Percentiles rank a stretch among this genome's conserved stretches.
Conservation (phyloP, 2,329 filamentous ascomycete species). For the Xylariaceae sp. region DNA sequence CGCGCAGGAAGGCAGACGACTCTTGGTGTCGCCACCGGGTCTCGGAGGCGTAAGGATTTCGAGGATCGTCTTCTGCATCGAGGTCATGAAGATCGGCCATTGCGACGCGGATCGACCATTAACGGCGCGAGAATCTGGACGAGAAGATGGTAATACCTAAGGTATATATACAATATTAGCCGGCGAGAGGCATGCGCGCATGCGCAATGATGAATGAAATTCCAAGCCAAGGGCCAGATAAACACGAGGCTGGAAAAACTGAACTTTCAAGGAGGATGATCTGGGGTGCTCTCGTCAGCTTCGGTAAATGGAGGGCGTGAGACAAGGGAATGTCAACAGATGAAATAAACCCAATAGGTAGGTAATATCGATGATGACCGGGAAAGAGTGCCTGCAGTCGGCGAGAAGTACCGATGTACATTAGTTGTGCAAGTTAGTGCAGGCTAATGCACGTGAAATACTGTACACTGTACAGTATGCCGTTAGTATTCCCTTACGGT, state of each 20-base stretch:
- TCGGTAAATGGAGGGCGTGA: neutral
- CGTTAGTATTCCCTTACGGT: too few species aligned
- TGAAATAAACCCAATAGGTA: neutral
- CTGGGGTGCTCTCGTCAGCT: neutral
- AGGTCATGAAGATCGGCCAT: conserved; percentile 28
- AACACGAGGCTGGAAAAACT: neutral
- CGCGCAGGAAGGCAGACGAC: conserved; percentile 52
- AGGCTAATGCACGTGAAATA: too few species aligned
- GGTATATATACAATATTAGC: too few species aligned
- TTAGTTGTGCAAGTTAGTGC: too few species aligned
- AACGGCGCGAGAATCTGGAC: neutral
- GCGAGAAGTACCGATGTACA: too few species aligned
- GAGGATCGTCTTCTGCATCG: conserved; percentile 32
- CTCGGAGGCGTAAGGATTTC: conserved; percentile 53
- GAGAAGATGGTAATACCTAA: neutral
- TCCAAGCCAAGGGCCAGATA: neutral
- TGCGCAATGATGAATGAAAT: neutral
- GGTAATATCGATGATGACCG: neutral
- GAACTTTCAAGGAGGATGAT: neutral
- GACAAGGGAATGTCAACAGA: neutral
- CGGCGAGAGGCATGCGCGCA: neutral
- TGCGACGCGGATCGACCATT: neutral
- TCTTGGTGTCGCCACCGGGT: conserved; percentile 63
- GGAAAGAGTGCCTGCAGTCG: neutral
- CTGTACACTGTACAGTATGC: too few species aligned